Conservation (phyloP, 2,329 filamentous ascomycete species). For the Microcyclosporella mali region DNA sequence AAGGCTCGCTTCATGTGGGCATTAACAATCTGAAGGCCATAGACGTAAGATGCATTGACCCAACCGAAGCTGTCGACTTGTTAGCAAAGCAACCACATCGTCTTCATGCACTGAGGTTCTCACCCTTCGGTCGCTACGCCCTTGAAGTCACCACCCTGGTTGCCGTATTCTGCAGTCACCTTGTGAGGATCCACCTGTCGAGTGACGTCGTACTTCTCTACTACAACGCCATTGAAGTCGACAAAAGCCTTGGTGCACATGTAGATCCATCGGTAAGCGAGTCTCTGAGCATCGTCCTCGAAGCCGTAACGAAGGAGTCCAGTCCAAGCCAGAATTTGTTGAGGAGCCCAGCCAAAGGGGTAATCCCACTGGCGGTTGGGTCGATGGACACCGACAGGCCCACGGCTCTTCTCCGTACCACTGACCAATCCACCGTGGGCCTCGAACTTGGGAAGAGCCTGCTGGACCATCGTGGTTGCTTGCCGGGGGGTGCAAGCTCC, state of each 20-base stretch:
- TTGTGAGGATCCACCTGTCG: conserved; percentile 82
- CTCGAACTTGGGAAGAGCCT: conserved; percentile 81
- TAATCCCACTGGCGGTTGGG: conserved; percentile 98
- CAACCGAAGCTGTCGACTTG: conserved; percentile 70
- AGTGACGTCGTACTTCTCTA: conserved; percentile 98
- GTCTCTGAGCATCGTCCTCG: conserved; percentile 75
- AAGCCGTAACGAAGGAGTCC: conserved; percentile 89
- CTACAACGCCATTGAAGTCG: conserved; percentile 95
- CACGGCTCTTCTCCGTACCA: conserved; percentile 83
- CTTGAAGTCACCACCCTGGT: conserved; percentile 92
- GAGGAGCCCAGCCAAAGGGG: conserved; percentile 95
- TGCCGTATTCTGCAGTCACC: conserved; percentile 95
- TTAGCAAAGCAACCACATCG: conserved; percentile 7
- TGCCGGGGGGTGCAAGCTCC: conserved; percentile 79
- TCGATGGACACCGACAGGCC: conserved; percentile 67
- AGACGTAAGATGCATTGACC: conserved; percentile 98
- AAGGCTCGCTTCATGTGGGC: conserved; percentile 84
- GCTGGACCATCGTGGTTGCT: conserved; percentile 73
- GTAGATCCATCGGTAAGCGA: conserved; percentile 94
- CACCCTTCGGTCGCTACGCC: conserved; percentile 93
- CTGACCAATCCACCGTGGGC: conserved; percentile 80
- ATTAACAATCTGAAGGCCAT: conserved; percentile 80
- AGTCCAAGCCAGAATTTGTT: conserved; percentile 97
- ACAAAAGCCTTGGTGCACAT: conserved; percentile 99
- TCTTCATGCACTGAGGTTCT: conserved; percentile 36